Conservation (phyloP, 208 protist species). For the Crithidia fasciculata region DNA sequence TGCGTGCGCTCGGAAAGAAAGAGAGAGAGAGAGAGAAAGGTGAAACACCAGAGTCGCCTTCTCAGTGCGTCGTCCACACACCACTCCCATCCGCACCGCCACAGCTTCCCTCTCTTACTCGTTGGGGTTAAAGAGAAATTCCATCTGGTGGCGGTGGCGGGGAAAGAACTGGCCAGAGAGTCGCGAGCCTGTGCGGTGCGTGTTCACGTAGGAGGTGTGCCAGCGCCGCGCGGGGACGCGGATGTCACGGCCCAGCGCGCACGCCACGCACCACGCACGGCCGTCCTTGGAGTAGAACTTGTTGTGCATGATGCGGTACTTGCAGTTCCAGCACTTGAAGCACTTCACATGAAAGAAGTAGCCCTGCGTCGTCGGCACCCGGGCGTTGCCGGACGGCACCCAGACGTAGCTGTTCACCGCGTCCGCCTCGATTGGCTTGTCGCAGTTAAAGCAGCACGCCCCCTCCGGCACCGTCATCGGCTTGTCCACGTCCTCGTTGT, state of each 20-base stretch:
- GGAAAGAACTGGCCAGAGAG: slow-evolving; percentile 87
- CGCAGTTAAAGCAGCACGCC: slow-evolving; percentile 88
- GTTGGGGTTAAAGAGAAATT: slow-evolving; percentile 87
- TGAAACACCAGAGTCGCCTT: neutral
- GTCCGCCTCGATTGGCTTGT: slow-evolving; percentile 63
- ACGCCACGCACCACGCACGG: slow-evolving; percentile 82
- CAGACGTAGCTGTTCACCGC: slow-evolving; percentile 89
- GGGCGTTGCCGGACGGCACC: slow-evolving; percentile 87
- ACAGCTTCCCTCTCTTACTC: slow-evolving; percentile 38
- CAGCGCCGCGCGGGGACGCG: slow-evolving; percentile 84
- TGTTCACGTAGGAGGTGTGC: slow-evolving; percentile 92
- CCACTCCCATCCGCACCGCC: too few species aligned
- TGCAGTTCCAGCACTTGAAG: slow-evolving; percentile 92
- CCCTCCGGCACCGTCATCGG: slow-evolving; percentile 80
- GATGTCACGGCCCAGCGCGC: slow-evolving; percentile 85
- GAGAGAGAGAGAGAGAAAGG: too few species aligned
- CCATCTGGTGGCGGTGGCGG: slow-evolving; percentile 85
- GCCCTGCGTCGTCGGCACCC: slow-evolving; percentile 79
- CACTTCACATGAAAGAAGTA: slow-evolving; percentile 92
- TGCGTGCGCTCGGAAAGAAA: too few species aligned
- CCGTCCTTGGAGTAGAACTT: slow-evolving; percentile 91
- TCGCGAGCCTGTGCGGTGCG: slow-evolving; percentile 86
- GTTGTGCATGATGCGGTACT: slow-evolving; percentile 88
- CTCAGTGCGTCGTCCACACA: neutral
- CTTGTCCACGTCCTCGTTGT: slow-evolving; percentile 85